Evolutionary conservation across 768 basidiomycete species (phyloP).

Genomic region (Tricholoma sp.): DNA sequence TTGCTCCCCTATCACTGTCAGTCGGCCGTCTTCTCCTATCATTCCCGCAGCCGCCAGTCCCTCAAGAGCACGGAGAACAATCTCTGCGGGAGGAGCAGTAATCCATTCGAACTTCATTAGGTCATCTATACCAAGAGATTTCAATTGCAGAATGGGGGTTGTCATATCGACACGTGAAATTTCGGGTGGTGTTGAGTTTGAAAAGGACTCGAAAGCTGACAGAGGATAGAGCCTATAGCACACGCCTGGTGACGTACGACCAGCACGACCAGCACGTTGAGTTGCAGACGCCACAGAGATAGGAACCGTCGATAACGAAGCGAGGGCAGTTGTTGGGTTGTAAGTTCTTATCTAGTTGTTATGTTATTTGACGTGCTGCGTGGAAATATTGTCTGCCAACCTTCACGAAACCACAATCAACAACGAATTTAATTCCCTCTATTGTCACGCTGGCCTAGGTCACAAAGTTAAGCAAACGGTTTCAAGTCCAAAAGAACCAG

Average conservation of each 20-base stretch:
- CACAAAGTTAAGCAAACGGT: not conserved
- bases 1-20: slow-evolving; percentile 73
- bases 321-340: slow-evolving; percentile 81
- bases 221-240: slow-evolving; percentile 89
- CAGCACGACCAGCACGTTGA: slow-evolving; percentile 92
- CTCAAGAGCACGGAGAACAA: slow-evolving; percentile 81
- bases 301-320: slow-evolving; percentile 78
- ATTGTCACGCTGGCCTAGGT: slow-evolving; percentile 91
- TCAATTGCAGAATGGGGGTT: slow-evolving; percentile 88
- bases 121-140: slow-evolving; percentile 92
- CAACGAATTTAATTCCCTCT: slow-evolving; percentile 89
- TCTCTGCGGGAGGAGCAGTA: slow-evolving; percentile 80
- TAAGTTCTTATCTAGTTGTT: slow-evolving; percentile 73
- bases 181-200: slow-evolving; percentile 78
- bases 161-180: slow-evolving; percentile 88
- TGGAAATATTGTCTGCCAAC: slow-evolving; percentile 30
- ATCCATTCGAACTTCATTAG: slow-evolving; percentile 97
- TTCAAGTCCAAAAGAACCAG: slow-evolving; percentile 5
- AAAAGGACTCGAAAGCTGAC: slow-evolving; percentile 52
- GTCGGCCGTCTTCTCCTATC: slow-evolving; percentile 73
- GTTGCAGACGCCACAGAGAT: slow-evolving; percentile 85
- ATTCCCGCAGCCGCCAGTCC: slow-evolving; percentile 76
- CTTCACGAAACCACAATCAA: slow-evolving; percentile 96
- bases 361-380: not conserved
- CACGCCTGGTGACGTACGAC: slow-evolving; percentile 86